phyloP scores from a whole-genome alignment of 2,329 filamentous ascomycete species.

The Hypoxylon sp. region DNA sequence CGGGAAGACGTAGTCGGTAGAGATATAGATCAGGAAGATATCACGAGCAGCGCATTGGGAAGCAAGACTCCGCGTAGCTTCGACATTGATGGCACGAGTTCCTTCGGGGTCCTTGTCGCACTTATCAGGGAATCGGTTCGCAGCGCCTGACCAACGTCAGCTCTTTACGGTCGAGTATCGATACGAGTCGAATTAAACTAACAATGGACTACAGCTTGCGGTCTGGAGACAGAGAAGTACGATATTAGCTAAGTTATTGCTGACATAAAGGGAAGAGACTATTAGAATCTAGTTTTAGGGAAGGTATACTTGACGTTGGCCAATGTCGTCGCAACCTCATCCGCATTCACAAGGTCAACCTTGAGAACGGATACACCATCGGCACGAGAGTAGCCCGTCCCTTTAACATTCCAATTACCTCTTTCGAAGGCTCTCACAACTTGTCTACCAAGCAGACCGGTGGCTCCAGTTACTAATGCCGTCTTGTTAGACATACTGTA shows the following conservation, averaged over 20 bases:
- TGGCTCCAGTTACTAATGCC: constrained; percentile 85
- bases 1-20: constrained; percentile 84
- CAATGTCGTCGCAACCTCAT: constrained; percentile 63
- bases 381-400: constrained; percentile 79
- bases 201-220: constrained; percentile 86
- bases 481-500: constrained; percentile 57
- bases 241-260: constrained; percentile 29
- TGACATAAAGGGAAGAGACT: background rate
- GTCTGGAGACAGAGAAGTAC: constrained; percentile 60
- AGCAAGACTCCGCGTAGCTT: constrained; percentile 75
- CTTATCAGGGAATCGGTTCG: constrained; percentile 88
- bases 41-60: constrained; percentile 70
- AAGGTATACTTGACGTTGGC: constrained; percentile 66
- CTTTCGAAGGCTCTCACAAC: constrained; percentile 77
- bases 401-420: constrained; percentile 75
- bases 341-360: constrained; percentile 62
- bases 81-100: constrained; percentile 79
- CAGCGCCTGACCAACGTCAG: constrained; percentile 71
- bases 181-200: constrained; percentile 49
- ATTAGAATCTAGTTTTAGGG: background rate
- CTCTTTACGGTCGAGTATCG: background rate
- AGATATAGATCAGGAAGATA: constrained; percentile 79
- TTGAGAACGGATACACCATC: constrained; percentile 75
- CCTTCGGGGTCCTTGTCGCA: constrained; percentile 83
- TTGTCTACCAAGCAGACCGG: constrained; percentile 84